Percentiles rank a stretch among this genome's conserved stretches.
Evolutionary conservation across 495 filamentous ascomycete genomes (phyloP).

Genomic region (Neurospora sp.): DNA sequence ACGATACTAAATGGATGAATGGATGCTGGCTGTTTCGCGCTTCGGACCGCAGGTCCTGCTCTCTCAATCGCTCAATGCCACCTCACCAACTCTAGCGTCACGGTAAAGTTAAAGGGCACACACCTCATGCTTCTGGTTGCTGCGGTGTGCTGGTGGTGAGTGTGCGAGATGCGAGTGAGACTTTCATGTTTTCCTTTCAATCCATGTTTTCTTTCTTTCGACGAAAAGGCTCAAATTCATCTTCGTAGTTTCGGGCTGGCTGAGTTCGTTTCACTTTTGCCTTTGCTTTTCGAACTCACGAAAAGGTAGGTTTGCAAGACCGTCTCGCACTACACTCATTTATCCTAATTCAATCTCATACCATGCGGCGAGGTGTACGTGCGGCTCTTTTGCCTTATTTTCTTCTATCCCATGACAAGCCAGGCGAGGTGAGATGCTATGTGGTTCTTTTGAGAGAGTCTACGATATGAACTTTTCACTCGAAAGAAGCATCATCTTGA

Average conservation of each 20-base stretch:
- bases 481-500: neutral
- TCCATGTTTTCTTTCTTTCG: no score
- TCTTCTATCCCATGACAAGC: neutral
- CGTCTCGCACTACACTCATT: neutral
- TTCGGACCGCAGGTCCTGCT: neutral
- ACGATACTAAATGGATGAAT: neutral
- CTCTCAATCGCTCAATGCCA: neutral
- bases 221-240: no score
- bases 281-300: no score
- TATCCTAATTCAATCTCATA: neutral
- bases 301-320: neutral
- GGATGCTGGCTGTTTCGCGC: neutral
- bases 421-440: neutral
- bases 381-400: neutral
- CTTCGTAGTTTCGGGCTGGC: no score
- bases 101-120: neutral
- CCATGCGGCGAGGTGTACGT: neutral
- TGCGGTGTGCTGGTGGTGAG: neutral
- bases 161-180: neutral
- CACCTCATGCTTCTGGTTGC: neutral
- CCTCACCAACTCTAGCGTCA: neutral
- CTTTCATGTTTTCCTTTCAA: no score
- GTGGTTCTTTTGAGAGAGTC: neutral
- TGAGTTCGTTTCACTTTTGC: no score
- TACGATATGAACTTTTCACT: neutral